Base-by-base conservation (phyloP, 345 rosid genomes). In the sweet orange (Citrus sinensis) region DNA sequence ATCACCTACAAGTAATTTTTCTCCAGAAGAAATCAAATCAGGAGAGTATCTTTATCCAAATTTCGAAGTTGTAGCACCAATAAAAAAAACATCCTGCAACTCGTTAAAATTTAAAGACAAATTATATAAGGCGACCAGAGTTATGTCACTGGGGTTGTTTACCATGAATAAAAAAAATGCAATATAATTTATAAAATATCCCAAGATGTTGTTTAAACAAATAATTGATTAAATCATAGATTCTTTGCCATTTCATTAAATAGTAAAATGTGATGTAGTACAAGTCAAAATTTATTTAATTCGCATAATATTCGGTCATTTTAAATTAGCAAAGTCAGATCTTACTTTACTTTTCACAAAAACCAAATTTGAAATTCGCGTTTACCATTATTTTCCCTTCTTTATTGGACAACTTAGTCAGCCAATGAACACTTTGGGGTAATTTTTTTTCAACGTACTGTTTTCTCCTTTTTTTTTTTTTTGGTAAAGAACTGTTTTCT, bases 11-110 rank as follows among this genome's bases (percentile, higher is more conserved):
- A 34, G 0, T 34, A 34, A 4, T 34, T 34, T 34, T 5, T 0
- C 6, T 34, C 35, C 0, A 0, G 6, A 34, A 0, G 0, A 35
- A 0, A 35, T 35, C 1, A 35, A 0, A 35, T 35, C 7, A 35
- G 0, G 1, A 35, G 0, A 35, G 0, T 0, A 35, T 35, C 0
- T 35, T 32, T 32, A 32, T 32, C 5, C 34, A 35, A 35, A 35
- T 1, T 39, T 24, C 46, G 49, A 27, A 37, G 7, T 30, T 6
- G 16, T 32, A 30, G 51, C 69, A 2, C 49, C 11, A 10, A 35
- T 11, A 6, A 17, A 16, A 63, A 67, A 67, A 37, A 37, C 25
- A 25, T 67, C 25, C 1, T n/a, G 30, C 71, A 39, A 39, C 8
- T 39, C 11, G 54, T 8, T n/a, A 20, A 20, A 37, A 71, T 42